A percentile compares a stretch with the other conserved stretches of the same genome.
Evolutionary conservation across 2,329 filamentous ascomycete species (phyloP).

Genomic region (Cercospora berteroae): DNA sequence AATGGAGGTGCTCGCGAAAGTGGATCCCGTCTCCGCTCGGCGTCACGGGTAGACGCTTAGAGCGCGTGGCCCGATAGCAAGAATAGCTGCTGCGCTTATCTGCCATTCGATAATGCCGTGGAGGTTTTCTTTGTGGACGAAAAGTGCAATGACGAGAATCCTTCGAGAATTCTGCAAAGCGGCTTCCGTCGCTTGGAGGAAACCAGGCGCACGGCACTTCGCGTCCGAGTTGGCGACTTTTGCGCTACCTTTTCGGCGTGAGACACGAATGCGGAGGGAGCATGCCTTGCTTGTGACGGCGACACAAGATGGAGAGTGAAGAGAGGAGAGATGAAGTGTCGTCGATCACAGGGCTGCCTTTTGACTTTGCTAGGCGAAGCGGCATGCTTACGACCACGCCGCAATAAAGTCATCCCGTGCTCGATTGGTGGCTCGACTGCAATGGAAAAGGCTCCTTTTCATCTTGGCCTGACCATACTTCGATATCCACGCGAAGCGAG

Average conservation of each 20-base stretch:
- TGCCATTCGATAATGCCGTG: constrained; percentile 8
- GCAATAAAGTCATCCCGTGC: background rate
- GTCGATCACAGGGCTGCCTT: constrained; percentile 6
- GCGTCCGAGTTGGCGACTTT: background rate
- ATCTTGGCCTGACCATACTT: background rate
- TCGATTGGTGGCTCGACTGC: background rate
- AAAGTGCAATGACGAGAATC: background rate
- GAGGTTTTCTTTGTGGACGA: background rate
- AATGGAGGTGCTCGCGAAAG: constrained; percentile 5
- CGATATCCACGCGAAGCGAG: background rate
- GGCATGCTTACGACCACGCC: background rate
- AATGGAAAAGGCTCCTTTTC: background rate
- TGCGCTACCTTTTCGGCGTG: background rate
- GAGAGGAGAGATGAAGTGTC: constrained; percentile 2
- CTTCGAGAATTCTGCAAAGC: background rate
- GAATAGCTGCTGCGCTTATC: constrained; percentile 2
- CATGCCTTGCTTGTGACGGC: constrained; percentile 5
- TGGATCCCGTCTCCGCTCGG: constrained; percentile 7
- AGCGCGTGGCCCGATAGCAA: constrained; percentile 1
- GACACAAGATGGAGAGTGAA: background rate
- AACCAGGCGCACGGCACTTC: background rate
- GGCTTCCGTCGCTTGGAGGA: background rate
- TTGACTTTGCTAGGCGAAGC: constrained; percentile 3
- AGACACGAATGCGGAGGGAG: background rate
- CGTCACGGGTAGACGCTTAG: background rate